A percentile compares a stretch with the other conserved stretches of the same genome.
Conservation (phyloP, 2,329 filamentous ascomycete genomes). For the Escovopsis sp. region DNA sequence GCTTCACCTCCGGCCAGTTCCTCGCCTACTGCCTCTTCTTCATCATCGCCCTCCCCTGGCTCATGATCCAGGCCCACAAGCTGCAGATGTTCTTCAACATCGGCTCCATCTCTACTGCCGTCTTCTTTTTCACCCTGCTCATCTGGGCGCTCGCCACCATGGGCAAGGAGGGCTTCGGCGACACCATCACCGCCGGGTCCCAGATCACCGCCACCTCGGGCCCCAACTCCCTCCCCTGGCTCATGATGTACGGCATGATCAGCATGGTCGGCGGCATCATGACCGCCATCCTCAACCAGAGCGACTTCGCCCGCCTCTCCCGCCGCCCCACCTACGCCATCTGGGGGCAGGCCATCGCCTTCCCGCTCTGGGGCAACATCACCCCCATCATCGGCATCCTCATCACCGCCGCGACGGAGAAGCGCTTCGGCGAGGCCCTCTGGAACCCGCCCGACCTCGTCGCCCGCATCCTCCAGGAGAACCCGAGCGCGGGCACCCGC, state of each 20-base stretch:
- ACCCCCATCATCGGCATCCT: conserved; percentile 24
- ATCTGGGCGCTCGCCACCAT: conserved; percentile 30
- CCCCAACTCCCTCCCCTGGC: conserved; percentile 18
- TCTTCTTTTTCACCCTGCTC: conserved; percentile 26
- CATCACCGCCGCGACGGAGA: conserved; percentile 23
- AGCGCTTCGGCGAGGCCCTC: conserved; percentile 19
- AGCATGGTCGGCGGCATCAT: conserved; percentile 23
- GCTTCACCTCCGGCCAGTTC: conserved; percentile 29
- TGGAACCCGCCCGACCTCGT: conserved; percentile 24
- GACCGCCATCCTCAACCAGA: conserved; percentile 23
- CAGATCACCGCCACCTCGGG: conserved; percentile 13
- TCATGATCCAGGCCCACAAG: conserved; percentile 28
- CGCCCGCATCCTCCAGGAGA: conserved; percentile 15
- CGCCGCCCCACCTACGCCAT: conserved; percentile 17
- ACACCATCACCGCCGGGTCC: conserved; percentile 13
- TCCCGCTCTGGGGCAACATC: conserved; percentile 21
- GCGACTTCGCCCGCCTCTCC: conserved; percentile 22
- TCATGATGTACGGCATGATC: conserved; percentile 22
- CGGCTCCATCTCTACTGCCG: conserved; percentile 22
- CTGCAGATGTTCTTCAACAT: conserved; percentile 27
- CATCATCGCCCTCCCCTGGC: conserved; percentile 25
- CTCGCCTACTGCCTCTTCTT: conserved; percentile 29
- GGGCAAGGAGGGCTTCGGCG: conserved; percentile 23
- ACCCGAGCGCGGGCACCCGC: conserved; percentile 17
- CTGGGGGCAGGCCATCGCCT: conserved; percentile 19